phyloP scores from a whole-genome alignment of 2,329 filamentous ascomycete genomes.

The Hypoxylon sp. region DNA sequence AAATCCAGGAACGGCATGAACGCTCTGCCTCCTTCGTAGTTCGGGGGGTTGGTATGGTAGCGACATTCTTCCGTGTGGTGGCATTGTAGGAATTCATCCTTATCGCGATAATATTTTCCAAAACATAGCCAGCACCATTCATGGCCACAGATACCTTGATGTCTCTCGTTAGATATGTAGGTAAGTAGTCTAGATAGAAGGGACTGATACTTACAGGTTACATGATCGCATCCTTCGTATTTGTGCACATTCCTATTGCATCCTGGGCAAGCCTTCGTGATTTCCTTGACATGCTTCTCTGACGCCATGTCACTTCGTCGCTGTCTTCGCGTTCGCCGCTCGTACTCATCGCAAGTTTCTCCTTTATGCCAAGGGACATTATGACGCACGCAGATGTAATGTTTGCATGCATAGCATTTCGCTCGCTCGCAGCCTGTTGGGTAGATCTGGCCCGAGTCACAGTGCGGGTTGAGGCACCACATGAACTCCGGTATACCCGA shows the following conservation, averaged over 20 bases:
- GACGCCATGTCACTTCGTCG: slow-evolving; percentile 47
- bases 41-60: slow-evolving; percentile 38
- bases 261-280: slow-evolving; percentile 48
- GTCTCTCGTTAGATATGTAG: slow-evolving; percentile 4
- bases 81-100: slow-evolving; percentile 45
- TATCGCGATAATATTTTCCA: slow-evolving; percentile 42
- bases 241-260: slow-evolving; percentile 50
- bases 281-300: slow-evolving; percentile 46
- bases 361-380: slow-evolving; percentile 50
- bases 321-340: slow-evolving; percentile 44
- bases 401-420: slow-evolving; percentile 47
- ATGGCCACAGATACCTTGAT: slow-evolving; percentile 46
- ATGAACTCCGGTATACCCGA: slow-evolving; percentile 45
- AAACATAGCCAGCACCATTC: slow-evolving; percentile 54
- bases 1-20: slow-evolving; percentile 34
- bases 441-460: slow-evolving; percentile 51
- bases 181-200: neutral
- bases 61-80: slow-evolving; percentile 45
- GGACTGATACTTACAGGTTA: slow-evolving; percentile 49
- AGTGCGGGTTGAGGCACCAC: slow-evolving; percentile 51
- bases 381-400: slow-evolving; percentile 48
- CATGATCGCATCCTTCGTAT: slow-evolving; percentile 51
- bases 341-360: slow-evolving; percentile 51
- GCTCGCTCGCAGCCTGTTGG: slow-evolving; percentile 44
- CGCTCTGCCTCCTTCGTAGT: slow-evolving; percentile 40